Evolutionary conservation across 345 rosid species (phyloP), one percentile per base, ranked within the genome.

Genomic region (Citrus australasica): DNA sequence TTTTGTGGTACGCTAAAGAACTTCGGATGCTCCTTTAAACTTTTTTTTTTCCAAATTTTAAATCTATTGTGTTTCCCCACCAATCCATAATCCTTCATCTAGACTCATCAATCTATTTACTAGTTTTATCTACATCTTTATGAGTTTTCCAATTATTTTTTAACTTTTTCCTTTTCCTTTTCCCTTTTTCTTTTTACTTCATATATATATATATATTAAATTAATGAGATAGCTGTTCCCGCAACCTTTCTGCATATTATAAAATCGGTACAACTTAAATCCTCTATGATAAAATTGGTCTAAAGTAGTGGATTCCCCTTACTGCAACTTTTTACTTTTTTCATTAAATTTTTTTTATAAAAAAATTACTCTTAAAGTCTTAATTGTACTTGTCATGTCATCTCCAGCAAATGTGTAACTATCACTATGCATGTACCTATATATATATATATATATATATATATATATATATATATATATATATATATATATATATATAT

Each of bases 401-500:
- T 32, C 7, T 65, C 19, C 35, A 65, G 69, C 25, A 17, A 65
- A 65, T 61, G 38, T 63, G 38, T 14, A 24, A 68, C 46, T 69
- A 14, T 65, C 75, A 35, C 37, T 5, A 5, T 35, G 37, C 37
- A 61, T 35, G 37, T 35, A 35, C 37, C 76, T 83, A 71, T 82
- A 3, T 16, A 3, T 42, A 9, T 3, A 32, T 33, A 5, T 8
- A 38, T 8, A 0, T 25, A 25, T 25, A 25, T 38, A 11, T 38
- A 80, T 82, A 82, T n/a, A 5, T 8, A 38, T 8, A 0, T 25
- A 25, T 25, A 25, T 38, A 11, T 38, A 80, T 82, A 82, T n/a
- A n/a, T n/a, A n/a, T n/a, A n/a, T 83, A 71, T 82, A 3, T 16
- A 3, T 42, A 9, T 3, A 32, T 33, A n/a, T 83, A 71, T 82